Percentiles rank a stretch among this genome's conserved stretches.
Evolutionary conservation across 2,329 filamentous ascomycete species (phyloP).

Genomic region (Drechslerella stenobrocha): DNA sequence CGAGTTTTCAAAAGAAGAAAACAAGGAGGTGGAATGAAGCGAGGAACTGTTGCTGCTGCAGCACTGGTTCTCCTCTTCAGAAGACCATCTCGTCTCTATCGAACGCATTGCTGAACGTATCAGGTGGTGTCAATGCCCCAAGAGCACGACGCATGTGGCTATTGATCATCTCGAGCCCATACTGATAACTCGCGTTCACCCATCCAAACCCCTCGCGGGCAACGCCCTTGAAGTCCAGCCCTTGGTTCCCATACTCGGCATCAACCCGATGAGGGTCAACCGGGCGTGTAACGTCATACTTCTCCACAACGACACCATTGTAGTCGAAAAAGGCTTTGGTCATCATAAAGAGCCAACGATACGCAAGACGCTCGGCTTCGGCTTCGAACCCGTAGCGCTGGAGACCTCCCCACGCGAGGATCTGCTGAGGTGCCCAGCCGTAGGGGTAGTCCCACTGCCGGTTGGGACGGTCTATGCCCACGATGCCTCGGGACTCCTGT

Average conservation of each 20-base stretch:
- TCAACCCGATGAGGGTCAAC: slow-evolving; percentile 91
- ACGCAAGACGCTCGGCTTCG: slow-evolving; percentile 84
- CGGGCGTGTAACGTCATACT: slow-evolving; percentile 92
- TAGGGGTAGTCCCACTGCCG: slow-evolving; percentile 98
- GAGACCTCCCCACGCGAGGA: slow-evolving; percentile 92
- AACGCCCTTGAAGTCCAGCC: slow-evolving; percentile 90
- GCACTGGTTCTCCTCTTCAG: not conserved
- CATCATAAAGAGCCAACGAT: slow-evolving; percentile 98
- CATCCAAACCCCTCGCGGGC: slow-evolving; percentile 96
- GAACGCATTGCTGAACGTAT: slow-evolving; percentile 74
- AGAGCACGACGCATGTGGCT: slow-evolving; percentile 87
- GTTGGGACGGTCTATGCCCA: slow-evolving; percentile 82
- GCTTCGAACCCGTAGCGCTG: slow-evolving; percentile 88
- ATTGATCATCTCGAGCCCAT: slow-evolving; percentile 83
- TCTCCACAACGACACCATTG: slow-evolving; percentile 97
- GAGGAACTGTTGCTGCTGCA: too few species aligned
- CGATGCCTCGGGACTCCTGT: slow-evolving; percentile 77
- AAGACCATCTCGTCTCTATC: slow-evolving; percentile 52
- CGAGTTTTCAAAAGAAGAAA: not conserved
- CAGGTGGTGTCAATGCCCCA: slow-evolving; percentile 82
- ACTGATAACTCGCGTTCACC: slow-evolving; percentile 98
- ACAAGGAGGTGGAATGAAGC: not conserved
- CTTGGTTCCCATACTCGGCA: slow-evolving; percentile 97
- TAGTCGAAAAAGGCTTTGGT: slow-evolving; percentile 98
- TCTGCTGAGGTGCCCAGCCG: slow-evolving; percentile 98